Percentiles rank a stretch among this genome's conserved stretches.
Evolutionary conservation across 116 monocot species (phyloP).

Genomic region (Trichopus zeylanicus): DNA sequence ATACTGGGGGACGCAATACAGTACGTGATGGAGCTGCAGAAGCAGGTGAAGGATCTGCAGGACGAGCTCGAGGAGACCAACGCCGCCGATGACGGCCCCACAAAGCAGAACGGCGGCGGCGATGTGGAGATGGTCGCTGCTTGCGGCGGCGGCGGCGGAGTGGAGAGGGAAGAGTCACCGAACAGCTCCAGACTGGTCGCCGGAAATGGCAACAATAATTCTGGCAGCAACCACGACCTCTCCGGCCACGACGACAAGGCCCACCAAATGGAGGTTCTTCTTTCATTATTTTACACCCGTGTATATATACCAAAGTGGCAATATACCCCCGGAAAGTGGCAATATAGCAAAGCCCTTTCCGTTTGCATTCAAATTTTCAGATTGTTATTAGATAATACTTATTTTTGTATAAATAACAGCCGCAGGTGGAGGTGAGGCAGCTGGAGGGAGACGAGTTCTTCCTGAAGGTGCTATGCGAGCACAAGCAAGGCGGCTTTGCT

Average conservation of each 20-base stretch:
- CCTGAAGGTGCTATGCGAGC: slow-evolving; percentile 80
- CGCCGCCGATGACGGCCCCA: slow-evolving; percentile 12
- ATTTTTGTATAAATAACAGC: slow-evolving; percentile 23
- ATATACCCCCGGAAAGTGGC: too few relatives aligned
- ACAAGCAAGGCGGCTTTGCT: slow-evolving; percentile 59
- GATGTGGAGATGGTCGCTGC: neutral
- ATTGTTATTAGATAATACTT: too few relatives aligned
- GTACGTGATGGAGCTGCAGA: slow-evolving; percentile 73
- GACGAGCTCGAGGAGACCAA: slow-evolving; percentile 63
- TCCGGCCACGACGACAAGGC: neutral
- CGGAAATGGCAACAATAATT: neutral
- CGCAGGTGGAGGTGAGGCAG: slow-evolving; percentile 80
- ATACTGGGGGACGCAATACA: slow-evolving; percentile 91
- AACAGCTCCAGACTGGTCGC: slow-evolving; percentile 3
- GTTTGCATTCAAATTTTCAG: too few relatives aligned
- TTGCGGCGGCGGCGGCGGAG: neutral
- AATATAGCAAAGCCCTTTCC: too few relatives aligned
- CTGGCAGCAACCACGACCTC: neutral
- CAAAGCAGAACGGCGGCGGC: slow-evolving; percentile 21
- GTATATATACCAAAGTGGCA: neutral
- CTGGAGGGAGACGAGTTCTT: slow-evolving; percentile 70
- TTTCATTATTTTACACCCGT: neutral
- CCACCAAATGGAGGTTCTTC: slow-evolving; percentile 9
- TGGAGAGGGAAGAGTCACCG: slow-evolving; percentile 22
- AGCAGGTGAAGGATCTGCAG: slow-evolving; percentile 81